Evolutionary conservation across 495 filamentous ascomycete genomes (phyloP), one percentile per base, ranked within the genome.

Genomic region (Talaromyces liani): DNA sequence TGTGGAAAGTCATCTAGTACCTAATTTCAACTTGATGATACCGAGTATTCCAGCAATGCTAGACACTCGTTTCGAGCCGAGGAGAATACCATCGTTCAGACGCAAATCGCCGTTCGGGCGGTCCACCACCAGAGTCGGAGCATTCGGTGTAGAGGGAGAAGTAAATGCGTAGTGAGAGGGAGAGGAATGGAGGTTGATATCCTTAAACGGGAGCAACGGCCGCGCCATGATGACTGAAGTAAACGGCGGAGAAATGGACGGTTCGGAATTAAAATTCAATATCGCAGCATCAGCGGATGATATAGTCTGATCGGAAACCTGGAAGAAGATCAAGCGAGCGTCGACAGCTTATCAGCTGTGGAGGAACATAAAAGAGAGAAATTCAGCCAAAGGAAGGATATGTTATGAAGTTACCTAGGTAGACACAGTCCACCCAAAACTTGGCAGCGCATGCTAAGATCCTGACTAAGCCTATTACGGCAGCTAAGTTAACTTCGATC

Each of bases 21-120:
- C 94, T 67, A 98, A 83, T 65, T 93, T 89, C 67, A 98, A 74
- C 72, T 88, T 88, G 70, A 98, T 88, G 57, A 97, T 88, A 66
- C 94, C 94, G 62, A 98, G 72, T 59, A 98, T 98, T 62, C 95
- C 94, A 56, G 91, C 88, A 69, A 98, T 93, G 74, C 92, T 97
- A 24, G 91, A 90, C 47, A 95, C 91, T 27, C 93, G 86, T 78
- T 92, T 93, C 9, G 85, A 85, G 25, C 85, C 85, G 12, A 90
- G 77, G 24, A 91, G 76, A 59, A 87, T 82, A 29, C 89, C 87
- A 84, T 96, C 88, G 68, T 85, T 88, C 51, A 98, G 82, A 12
- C 91, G 84, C 27, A 97, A 75, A 73, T 97, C 94, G 59, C 94
- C 94, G n/a, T 91, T 92, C 18, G 94, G 94, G 47, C 94, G 85